Percentiles rank a stretch among this genome's conserved stretches.
phyloP scores from a whole-genome alignment of 202 grass and related monocot species.

The Elaeis oleifera region DNA sequence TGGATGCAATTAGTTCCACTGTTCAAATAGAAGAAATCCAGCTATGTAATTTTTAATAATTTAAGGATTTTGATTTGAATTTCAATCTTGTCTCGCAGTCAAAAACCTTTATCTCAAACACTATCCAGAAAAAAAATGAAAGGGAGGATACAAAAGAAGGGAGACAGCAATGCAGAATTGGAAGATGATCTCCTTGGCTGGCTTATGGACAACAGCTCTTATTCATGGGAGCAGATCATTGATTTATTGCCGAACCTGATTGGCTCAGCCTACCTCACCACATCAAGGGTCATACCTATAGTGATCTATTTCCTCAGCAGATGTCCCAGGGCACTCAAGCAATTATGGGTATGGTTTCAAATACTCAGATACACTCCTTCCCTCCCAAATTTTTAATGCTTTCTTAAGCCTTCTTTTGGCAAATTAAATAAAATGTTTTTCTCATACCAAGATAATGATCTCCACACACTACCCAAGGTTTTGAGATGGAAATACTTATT shows the following conservation, averaged over 20 bases:
- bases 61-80: not conserved
- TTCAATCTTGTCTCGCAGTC: slow-evolving; percentile 2
- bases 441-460: too few species aligned
- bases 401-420: too few species aligned
- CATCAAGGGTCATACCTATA: slow-evolving; percentile 2
- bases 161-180: not conserved
- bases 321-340: slow-evolving; percentile 13
- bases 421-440: too few species aligned
- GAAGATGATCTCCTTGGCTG: slow-evolving; percentile 12
- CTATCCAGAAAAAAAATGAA: slow-evolving; percentile 7
- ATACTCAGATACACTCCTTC: too few species aligned
- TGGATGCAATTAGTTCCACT: too few species aligned
- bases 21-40: not conserved
- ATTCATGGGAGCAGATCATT: slow-evolving; percentile 10
- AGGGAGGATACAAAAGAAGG: not conserved
- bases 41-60: not conserved
- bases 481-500: too few species aligned
- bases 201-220: slow-evolving; percentile 2
- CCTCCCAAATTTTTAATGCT: too few species aligned
- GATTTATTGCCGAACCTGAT: slow-evolving; percentile 9
- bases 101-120: not conserved
- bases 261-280: slow-evolving; percentile 12
- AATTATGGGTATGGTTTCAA: slow-evolving; percentile 13
- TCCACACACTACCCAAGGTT: too few species aligned
- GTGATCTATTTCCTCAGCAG: slow-evolving; percentile 21